Percentiles rank a stretch among this genome's conserved stretches.
Conservation (phyloP, 2,329 filamentous ascomycete species). For the Stachybotrys echinatus region DNA sequence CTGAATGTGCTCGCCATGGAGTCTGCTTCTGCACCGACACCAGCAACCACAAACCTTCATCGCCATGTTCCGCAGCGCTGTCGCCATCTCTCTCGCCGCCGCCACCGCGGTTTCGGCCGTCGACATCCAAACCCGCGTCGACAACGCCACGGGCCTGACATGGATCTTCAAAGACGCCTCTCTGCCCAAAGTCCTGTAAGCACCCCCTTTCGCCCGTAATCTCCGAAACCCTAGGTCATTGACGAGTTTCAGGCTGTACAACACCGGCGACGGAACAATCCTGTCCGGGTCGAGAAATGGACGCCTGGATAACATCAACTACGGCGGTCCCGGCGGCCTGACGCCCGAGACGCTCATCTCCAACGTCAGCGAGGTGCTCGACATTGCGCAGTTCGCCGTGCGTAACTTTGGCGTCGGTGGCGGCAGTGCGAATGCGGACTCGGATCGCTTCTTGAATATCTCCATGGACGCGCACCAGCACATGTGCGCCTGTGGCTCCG, state of each 20-base stretch:
- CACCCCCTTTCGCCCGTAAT: background rate
- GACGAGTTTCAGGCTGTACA: background rate
- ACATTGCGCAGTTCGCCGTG: constrained; percentile 23
- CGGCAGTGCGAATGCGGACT: constrained; percentile 23
- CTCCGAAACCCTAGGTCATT: too few relatives aligned
- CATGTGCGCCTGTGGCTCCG: constrained; percentile 21
- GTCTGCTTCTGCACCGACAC: constrained; percentile 3
- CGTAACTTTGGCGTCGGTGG: constrained; percentile 17
- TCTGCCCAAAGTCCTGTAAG: constrained; percentile 20
- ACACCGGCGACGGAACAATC: constrained; percentile 22
- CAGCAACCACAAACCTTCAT: constrained; percentile 1
- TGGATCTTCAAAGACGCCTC: constrained; percentile 18
- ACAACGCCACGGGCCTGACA: constrained; percentile 7
- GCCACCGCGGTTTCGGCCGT: too few relatives aligned
- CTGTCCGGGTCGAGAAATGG: constrained; percentile 27
- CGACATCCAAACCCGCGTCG: too few relatives aligned
- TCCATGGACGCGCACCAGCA: constrained; percentile 22
- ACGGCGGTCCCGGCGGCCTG: constrained; percentile 17
- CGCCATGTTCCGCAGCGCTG: background rate
- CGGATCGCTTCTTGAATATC: constrained; percentile 25
- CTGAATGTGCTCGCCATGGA: background rate
- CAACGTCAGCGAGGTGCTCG: constrained; percentile 23
- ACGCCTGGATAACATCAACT: constrained; percentile 25
- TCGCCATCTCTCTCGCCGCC: too few relatives aligned
- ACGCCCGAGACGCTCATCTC: constrained; percentile 19